phyloP scores from a whole-genome alignment of 179 eudicot species.

The Heliamphora pulchella region DNA sequence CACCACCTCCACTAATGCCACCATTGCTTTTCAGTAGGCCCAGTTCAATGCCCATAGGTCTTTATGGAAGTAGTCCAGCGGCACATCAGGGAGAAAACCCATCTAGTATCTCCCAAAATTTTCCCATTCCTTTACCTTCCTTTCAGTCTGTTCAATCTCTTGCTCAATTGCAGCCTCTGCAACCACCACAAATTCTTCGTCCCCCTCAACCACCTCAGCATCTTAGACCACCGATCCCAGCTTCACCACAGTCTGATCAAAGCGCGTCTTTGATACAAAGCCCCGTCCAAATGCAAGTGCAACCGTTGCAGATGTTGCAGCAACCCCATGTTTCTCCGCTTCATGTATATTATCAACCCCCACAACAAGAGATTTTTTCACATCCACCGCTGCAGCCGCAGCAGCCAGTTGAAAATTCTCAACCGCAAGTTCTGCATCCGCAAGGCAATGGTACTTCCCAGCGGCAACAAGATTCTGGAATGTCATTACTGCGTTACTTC shows the following conservation, averaged over 20 bases:
- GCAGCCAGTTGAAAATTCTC: conserved; percentile 34
- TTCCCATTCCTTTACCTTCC: conserved; percentile 42
- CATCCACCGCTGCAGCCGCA: conserved; percentile 37
- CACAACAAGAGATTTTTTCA: conserved; percentile 42
- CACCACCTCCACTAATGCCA: conserved; percentile 42
- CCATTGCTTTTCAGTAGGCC: conserved; percentile 61
- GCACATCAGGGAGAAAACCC: conserved; percentile 48
- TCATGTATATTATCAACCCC: conserved; percentile 50
- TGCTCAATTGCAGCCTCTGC: conserved; percentile 76
- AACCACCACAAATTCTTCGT: conserved; percentile 82
- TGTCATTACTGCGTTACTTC: conserved; percentile 76
- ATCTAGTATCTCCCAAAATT: conserved; percentile 40
- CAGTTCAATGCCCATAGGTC: conserved; percentile 31
- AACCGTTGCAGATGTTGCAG: conserved; percentile 55
- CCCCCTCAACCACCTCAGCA: conserved; percentile 72
- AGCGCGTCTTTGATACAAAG: conserved; percentile 42
- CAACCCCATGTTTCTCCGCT: conserved; percentile 62
- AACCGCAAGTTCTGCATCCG: conserved; percentile 26
- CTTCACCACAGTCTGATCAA: conserved; percentile 54
- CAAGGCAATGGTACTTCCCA: conserved; percentile 39
- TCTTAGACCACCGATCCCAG: conserved; percentile 51
- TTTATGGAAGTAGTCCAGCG: conserved; percentile 42
- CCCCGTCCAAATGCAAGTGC: conserved; percentile 54
- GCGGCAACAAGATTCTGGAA: conserved; percentile 56
- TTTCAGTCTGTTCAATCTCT: conserved; percentile 52